Evolutionary conservation across 345 rosid genomes (phyloP).

Genomic region (Gossypium ekmanianum): DNA sequence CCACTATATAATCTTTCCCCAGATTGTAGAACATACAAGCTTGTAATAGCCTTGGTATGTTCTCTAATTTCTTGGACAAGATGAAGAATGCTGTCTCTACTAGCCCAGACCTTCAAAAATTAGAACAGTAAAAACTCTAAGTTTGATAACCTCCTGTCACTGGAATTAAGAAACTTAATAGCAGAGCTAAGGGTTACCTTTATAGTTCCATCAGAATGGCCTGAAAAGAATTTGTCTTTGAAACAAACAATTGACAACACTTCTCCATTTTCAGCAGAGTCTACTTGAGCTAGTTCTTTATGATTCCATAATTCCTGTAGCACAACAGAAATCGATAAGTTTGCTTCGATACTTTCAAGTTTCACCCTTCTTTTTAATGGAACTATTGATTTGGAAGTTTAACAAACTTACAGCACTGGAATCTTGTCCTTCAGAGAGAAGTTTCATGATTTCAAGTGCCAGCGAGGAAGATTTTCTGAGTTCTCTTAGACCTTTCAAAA

Average conservation of each 20-base stretch:
- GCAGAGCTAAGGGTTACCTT: conserved; percentile 33
- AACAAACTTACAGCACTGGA: conserved; percentile 53
- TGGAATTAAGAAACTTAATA: neutral
- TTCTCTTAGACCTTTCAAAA: conserved; percentile 57
- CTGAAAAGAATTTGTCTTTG: conserved; percentile 60
- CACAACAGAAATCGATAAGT: conserved; percentile 14
- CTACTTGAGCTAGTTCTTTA: conserved; percentile 53
- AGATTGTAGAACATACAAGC: conserved; percentile 48
- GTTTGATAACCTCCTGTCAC: neutral
- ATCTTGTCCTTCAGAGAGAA: conserved; percentile 48
- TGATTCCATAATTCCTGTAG: conserved; percentile 66
- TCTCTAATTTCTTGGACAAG: conserved; percentile 55
- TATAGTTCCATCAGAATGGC: conserved; percentile 74
- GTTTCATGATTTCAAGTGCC: conserved; percentile 54
- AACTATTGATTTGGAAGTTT: neutral
- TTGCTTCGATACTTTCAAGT: neutral
- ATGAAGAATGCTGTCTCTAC: conserved; percentile 57
- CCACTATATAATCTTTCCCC: conserved; percentile 59
- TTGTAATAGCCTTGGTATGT: conserved; percentile 60
- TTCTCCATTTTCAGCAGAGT: conserved; percentile 56
- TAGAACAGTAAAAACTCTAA: conserved; percentile 14
- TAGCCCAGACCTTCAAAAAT: conserved; percentile 60
- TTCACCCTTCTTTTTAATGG: neutral
- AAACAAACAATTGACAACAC: conserved; percentile 46
- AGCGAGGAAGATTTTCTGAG: conserved; percentile 53